Base-by-base conservation (phyloP, 2,329 filamentous ascomycete genomes). In the Xylariales sp. region DNA sequence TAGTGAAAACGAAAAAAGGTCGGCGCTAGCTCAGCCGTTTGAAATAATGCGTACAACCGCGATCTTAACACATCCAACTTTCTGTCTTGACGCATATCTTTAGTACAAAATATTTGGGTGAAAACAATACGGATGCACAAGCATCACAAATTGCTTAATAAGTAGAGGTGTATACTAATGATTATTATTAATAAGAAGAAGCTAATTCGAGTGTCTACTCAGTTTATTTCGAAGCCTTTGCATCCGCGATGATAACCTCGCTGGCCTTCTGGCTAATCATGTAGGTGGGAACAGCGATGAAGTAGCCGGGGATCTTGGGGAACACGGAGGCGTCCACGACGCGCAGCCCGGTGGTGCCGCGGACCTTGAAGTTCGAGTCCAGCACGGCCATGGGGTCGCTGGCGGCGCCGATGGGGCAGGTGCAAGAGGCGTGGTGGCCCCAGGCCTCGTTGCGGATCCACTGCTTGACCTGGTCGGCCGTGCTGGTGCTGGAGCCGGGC, bases 321-420 rank as follows among this genome's bases (percentile, higher is more conserved):
- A 71, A 78, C 2, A 66, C 61, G 20, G 62, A 67, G 3, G 71
- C 74, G 56, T 78, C 75, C 4, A 78, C 74, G 10, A 77, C 76
- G 17, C 76, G 60, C 31, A 80, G 54, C 0, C 68, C 67, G 2
- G 58, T 50, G 1, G 76, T 67, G 4, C 73, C 74, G 14, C 68
- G 57, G 4, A 80, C 75, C 18, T 66, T 63, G 51, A 78, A 77
- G 36, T 67, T 61, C 0, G 59, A 62, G 49, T 80, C 72, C 28
- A 80, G 51, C 3, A 78, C 74, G 4, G 72, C 73, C 53, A 65
- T 67, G 2, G 59, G 53, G 51, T 80, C 74, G 25, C 59, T 59
- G 20, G 70, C 69, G 1, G 63, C 56, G 5, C 76, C 75, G 42
- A 80, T 79, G 0, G 69, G 61, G 37, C 63, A 69, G 0, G 74